Evolutionary conservation across 2,329 filamentous ascomycete species (phyloP), one percentile per base, ranked within the genome.

Genomic region (Colletotrichum incanum): DNA sequence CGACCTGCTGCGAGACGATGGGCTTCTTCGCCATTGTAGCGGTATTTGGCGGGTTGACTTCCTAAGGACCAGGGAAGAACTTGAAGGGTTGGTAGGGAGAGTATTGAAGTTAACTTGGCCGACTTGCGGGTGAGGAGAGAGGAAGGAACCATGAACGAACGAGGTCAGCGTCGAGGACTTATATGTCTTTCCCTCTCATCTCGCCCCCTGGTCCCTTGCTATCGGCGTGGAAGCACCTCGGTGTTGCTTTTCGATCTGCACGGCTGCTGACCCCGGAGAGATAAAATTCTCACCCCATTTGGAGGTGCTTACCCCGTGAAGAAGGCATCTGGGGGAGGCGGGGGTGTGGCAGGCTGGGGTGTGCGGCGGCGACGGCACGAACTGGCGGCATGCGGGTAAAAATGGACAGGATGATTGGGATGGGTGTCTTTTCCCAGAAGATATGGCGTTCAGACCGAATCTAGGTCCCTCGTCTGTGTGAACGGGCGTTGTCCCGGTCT

Each of bases 371-470:
- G 68, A 55, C 66, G 50, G 55, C 61, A 65, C 65, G 61, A 71
- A 65, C 60, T 71, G 74, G 71, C 72, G 72, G 65, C 45, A 65
- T 73, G 73, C 71, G 73, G 74, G 76, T 77, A 72, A 75, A 58
- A 50, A 37, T 66, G 73, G 64, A 63, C 67, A 73, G 75, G 72
- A 72, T 77, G 75, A 59, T 50, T n/a, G 63, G 73, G 59, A 66
- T 63, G 26, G 41, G 2, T 45, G 20, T 50, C 52, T 52, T 37
- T 56, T 58, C 28, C 65, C 65, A 47, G 65, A 37, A 34, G 52
- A 20, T n/a, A 50, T 49, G 41, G 31, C 37, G 23, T 58, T 37
- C 31, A 47, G 47, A n/a, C 43, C 31, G 54, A 61, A 54, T 49
- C 60, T 28, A 61, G 55, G 37, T 71, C 14, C 6, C 54, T 72